phyloP scores from a whole-genome alignment of 177 flowering plant genomes.

The Vitis hybrid region DNA sequence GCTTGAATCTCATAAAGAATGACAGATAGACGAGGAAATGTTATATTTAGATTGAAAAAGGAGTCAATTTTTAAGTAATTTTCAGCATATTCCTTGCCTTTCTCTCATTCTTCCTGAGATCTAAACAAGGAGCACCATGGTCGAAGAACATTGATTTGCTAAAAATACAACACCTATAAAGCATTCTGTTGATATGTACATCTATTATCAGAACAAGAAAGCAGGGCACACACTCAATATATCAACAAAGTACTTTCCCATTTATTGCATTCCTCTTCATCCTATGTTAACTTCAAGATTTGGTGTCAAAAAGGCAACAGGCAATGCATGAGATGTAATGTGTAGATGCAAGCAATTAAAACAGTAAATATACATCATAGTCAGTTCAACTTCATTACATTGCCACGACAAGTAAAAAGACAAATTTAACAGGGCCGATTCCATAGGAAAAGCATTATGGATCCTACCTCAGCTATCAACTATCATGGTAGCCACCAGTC shows the following conservation, averaged over 20 bases:
- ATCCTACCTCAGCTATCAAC: constrained; percentile 44
- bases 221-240: not conserved
- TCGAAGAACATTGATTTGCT: no score
- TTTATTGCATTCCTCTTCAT: constrained; percentile 8
- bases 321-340: not conserved
- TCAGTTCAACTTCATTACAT: constrained; percentile 27
- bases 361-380: constrained; percentile 18
- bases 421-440: constrained; percentile 15
- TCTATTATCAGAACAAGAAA: not conserved
- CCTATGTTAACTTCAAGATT: constrained; percentile 9
- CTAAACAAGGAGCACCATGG: no score
- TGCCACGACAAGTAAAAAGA: constrained; percentile 19
- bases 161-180: no score
- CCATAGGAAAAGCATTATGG: constrained; percentile 16
- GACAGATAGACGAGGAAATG: no score
- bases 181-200: not conserved
- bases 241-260: not conserved
- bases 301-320: not conserved
- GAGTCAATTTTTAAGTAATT: no score
- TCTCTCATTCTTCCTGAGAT: no score
- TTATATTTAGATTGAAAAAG: no score
- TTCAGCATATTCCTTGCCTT: no score
- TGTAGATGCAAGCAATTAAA: constrained; percentile 17
- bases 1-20: no score
- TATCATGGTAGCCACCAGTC: constrained; percentile 27